phyloP scores from a whole-genome alignment of 768 basidiomycete species.

The Podaxis pistillaris region DNA sequence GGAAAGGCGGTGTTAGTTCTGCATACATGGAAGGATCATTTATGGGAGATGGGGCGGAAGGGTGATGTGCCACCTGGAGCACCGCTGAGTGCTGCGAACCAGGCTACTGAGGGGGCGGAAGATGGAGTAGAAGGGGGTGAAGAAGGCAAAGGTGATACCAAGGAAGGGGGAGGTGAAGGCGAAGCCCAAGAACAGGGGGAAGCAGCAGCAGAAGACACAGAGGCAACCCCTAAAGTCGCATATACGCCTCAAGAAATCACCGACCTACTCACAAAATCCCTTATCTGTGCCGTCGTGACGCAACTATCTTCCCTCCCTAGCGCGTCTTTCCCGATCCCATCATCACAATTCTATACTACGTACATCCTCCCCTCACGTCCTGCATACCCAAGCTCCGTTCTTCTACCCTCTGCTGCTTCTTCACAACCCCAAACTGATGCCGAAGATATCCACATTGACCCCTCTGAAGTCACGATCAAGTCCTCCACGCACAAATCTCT shows the following conservation, averaged over 20 bases:
- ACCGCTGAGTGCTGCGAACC: slow-evolving; percentile 17
- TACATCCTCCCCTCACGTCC: slow-evolving; percentile 82
- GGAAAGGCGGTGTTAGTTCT: slow-evolving; percentile 76
- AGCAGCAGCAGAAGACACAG: slow-evolving; percentile 3
- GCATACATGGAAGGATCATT: slow-evolving; percentile 75
- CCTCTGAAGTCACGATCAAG: slow-evolving; percentile 66
- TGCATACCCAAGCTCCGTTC: slow-evolving; percentile 47
- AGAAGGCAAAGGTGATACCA: background rate
- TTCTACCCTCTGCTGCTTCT: slow-evolving; percentile 28
- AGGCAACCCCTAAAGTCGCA: slow-evolving; percentile 14
- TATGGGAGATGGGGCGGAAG: slow-evolving; percentile 75
- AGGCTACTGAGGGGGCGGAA: slow-evolving; percentile 13
- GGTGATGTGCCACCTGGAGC: slow-evolving; percentile 48
- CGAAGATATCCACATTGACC: slow-evolving; percentile 29
- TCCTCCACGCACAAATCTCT: slow-evolving; percentile 80
- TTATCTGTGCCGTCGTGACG: slow-evolving; percentile 65
- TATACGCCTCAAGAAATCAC: slow-evolving; percentile 50
- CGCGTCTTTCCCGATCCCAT: slow-evolving; percentile 69
- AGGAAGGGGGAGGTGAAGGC: background rate
- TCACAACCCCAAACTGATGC: slow-evolving; percentile 22
- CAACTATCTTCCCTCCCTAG: slow-evolving; percentile 44
- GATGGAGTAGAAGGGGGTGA: slow-evolving; percentile 18
- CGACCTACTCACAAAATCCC: slow-evolving; percentile 52
- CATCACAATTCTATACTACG: slow-evolving; percentile 73
- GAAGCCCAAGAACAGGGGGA: slow-evolving; percentile 1